Evolutionary conservation across 805 yeast genomes (phyloP), one percentile per base, ranked within the genome.

Genomic region (Millerago galiae): DNA sequence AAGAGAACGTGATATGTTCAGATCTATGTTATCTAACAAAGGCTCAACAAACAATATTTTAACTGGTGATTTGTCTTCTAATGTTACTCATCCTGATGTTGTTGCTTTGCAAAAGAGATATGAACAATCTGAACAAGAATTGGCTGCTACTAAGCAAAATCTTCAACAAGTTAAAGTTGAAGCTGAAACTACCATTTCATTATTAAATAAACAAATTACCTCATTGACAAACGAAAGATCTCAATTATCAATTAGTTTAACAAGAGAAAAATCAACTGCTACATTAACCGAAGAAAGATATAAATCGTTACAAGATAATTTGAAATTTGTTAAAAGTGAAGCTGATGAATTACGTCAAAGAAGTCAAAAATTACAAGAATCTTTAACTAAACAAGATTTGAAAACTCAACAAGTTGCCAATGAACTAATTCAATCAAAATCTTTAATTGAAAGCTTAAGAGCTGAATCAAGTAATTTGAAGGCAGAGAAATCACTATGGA

Each of bases 1-100:
- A 4, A 73, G 78, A 47, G 95, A 86, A 58, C 74, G 89, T 42
- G 95, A 89, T 51, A 75, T 79, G 65, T 71, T 81, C 52, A 71
- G 79, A 55, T 45, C 58, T 1, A 41, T 60, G 37, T 25, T 51
- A 4, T 40, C 55, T 4, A 52, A 52, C 53, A 41, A 57, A 56
- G 43, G 46, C 10, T 12, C 42, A 13, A 21, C 48, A 28, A 48
- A 45, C 31, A 42, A 38, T 15, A 45, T 52, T 14, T 38, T 54
- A 26, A 39, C 50, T n/a, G 50, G 48, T 36, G 56, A 50, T 4
- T 17, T 50, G 8, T 35, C 51, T 4, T 30, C 37, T 21, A 28
- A 15, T 13, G 12, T n/a, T 31, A 8, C 27, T 17, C 36, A 30
- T 35, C 47, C 45, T 4, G 47, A 49, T 17, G 14, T 43, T 10